A percentile compares a stretch with the other conserved stretches of the same genome.
These are phyloP conservation scores for Oryza brachyantha DNA, from an alignment of 176 grass and related monocot genomes.

Conservation along the genomic window DNA sequence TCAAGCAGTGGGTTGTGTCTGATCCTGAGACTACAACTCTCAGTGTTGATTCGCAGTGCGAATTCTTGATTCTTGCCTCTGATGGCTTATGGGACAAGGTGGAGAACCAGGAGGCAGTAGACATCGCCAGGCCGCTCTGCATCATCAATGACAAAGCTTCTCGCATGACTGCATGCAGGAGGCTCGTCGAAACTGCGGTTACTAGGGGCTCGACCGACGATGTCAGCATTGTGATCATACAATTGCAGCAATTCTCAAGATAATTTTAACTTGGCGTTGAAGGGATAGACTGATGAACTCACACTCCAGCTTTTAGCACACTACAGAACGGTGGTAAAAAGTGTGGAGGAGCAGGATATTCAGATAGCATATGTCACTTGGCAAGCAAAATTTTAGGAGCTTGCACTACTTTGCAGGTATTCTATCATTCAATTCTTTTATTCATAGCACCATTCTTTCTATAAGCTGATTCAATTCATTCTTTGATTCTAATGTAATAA, in stretches of 20 bases:
- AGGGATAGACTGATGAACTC: not conserved
- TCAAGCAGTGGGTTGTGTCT: slow-evolving; percentile 87
- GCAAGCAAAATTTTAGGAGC: slow-evolving; percentile 48
- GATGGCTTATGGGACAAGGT: slow-evolving; percentile 97
- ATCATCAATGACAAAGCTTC: slow-evolving; percentile 28
- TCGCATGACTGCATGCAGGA: slow-evolving; percentile 63
- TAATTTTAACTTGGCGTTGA: slow-evolving; percentile 11
- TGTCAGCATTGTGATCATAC: slow-evolving; percentile 79
- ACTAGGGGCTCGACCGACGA: slow-evolving; percentile 78
- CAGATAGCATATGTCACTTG: slow-evolving; percentile 29
- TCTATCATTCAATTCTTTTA: not conserved
- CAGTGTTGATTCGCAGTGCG: slow-evolving; percentile 53
- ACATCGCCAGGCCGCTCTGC: slow-evolving; percentile 55
- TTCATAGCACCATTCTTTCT: slow-evolving; percentile 43
- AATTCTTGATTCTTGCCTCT: slow-evolving; percentile 92
- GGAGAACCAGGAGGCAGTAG: slow-evolving; percentile 87
- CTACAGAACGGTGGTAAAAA: slow-evolving; percentile 33
- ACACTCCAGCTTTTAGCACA: slow-evolving; percentile 23
- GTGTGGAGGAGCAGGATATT: not conserved
- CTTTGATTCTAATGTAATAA: slow-evolving; percentile 37
- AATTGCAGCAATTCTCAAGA: slow-evolving; percentile 57
- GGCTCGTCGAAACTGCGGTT: slow-evolving; percentile 59
- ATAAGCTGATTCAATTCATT: slow-evolving; percentile 42
- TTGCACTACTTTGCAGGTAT: slow-evolving; percentile 43
- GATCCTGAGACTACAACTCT: slow-evolving; percentile 73